phyloP scores from a whole-genome alignment of 768 basidiomycete species.

The Panaeolus cyanescens region DNA sequence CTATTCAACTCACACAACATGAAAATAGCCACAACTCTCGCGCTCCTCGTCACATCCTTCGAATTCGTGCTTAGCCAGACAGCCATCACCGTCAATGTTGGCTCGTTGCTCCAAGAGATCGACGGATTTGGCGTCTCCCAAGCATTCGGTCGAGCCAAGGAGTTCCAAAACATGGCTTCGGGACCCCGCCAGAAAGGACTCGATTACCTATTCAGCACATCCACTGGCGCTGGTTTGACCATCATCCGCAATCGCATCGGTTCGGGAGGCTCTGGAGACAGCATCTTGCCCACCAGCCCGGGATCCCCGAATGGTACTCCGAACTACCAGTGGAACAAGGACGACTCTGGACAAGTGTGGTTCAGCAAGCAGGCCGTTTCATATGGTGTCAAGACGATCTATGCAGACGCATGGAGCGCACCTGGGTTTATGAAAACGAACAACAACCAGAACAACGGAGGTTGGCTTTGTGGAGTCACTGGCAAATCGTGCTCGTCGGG shows the following conservation, averaged over 20 bases:
- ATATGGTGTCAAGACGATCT: constrained; percentile 18
- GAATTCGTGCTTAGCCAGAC: not conserved
- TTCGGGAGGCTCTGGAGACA: constrained; percentile 1
- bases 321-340: constrained; percentile 11
- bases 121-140: constrained; percentile 17
- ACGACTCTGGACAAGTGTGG: constrained; percentile 16
- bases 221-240: not conserved
- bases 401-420: constrained; percentile 17
- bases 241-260: constrained; percentile 2
- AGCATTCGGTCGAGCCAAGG: constrained; percentile 13
- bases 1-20: too few species aligned
- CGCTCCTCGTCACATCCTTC: not conserved
- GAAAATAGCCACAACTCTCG: not conserved
- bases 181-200: constrained; percentile 5
- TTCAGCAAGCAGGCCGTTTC: constrained; percentile 14
- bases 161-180: constrained; percentile 8
- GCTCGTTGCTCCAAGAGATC: constrained; percentile 11
- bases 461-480: constrained; percentile 14
- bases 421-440: constrained; percentile 18
- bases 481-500: constrained; percentile 9
- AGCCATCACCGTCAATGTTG: not conserved
- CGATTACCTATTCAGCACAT: not conserved
- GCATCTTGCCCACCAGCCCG: constrained; percentile 9
- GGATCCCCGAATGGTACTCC: constrained; percentile 12
- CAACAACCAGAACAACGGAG: constrained; percentile 16